A percentile compares a stretch with the other conserved stretches of the same genome.
Conservation (phyloP, 139 green algal species). For the Limnomonas spitsbergensis region DNA sequence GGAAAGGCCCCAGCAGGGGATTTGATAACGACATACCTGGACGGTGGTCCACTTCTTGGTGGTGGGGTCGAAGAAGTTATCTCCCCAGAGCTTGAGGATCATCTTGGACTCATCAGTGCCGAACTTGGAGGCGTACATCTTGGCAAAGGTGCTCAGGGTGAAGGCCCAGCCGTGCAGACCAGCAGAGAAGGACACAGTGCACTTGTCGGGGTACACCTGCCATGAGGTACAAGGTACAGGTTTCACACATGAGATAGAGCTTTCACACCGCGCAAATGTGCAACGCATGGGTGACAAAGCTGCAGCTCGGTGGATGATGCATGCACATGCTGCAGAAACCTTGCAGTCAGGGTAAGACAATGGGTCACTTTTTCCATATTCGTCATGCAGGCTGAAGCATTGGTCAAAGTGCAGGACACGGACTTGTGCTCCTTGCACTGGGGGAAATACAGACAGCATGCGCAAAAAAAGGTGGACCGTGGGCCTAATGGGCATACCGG, state of each 20-base stretch:
- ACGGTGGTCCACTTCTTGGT: conserved; percentile 15
- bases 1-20: too few relatives aligned
- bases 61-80: conserved; percentile 96
- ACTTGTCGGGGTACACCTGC: conserved; percentile 92
- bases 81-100: conserved; percentile 49
- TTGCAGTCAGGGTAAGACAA: not conserved
- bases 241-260: not conserved
- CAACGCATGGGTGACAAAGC: too few relatives aligned
- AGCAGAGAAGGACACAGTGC: conserved; percentile 96
- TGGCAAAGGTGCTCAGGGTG: conserved; percentile 95
- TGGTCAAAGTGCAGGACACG: too few relatives aligned
- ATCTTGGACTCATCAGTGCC: conserved; percentile 71
- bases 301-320: not conserved
- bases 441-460: too few relatives aligned
- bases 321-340: not conserved
- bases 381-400: too few relatives aligned
- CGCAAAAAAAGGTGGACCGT: too few relatives aligned
- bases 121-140: conserved; percentile 98
- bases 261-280: not conserved
- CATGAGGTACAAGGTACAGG: too few relatives aligned
- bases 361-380: too few relatives aligned
- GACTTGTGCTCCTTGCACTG: too few relatives aligned
- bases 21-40: too few relatives aligned
- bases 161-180: conserved; percentile 99
- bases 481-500: too few relatives aligned